These are phyloP conservation scores for Emericellopsis cladophorae DNA, from an alignment of 2,329 filamentous ascomycete genomes.

Conservation along the genomic window DNA sequence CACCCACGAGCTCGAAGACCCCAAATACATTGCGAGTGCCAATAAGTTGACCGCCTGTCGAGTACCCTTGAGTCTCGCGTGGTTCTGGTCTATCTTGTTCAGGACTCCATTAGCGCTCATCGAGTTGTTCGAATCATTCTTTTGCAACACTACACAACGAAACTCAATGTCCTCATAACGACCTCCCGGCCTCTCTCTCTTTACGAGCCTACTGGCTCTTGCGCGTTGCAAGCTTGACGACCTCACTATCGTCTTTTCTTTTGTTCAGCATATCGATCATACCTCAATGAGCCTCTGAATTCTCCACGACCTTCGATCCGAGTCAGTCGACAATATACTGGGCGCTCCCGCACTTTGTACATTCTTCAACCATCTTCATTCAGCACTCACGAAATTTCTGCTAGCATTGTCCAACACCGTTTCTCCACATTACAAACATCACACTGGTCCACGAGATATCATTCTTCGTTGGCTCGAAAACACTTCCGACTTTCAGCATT, in stretches of 20 bases:
- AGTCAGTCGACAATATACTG: slow-evolving; percentile 3
- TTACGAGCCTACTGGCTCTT: slow-evolving; percentile 16
- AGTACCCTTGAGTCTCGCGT: too few relatives aligned
- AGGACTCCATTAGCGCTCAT: background rate
- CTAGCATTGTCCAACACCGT: background rate
- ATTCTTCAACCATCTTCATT: slow-evolving; percentile 11
- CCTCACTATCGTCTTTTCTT: slow-evolving; percentile 21
- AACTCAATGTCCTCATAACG: slow-evolving; percentile 31
- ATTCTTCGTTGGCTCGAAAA: slow-evolving; percentile 1
- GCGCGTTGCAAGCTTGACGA: slow-evolving; percentile 15
- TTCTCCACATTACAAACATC: too few relatives aligned
- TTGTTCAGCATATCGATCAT: slow-evolving; percentile 12
- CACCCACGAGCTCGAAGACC: too few relatives aligned
- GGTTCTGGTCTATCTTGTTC: background rate
- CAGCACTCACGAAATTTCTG: slow-evolving; percentile 10
- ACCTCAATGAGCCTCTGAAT: slow-evolving; percentile 30
- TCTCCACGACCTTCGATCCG: slow-evolving; percentile 13
- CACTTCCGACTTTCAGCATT: slow-evolving; percentile 2
- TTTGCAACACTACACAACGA: slow-evolving; percentile 6
- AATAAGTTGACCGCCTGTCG: too few relatives aligned
- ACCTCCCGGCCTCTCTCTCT: slow-evolving; percentile 19
- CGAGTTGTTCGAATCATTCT: slow-evolving; percentile 13
- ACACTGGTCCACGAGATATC: background rate
- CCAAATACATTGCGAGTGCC: too few relatives aligned
- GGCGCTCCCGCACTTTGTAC: slow-evolving; percentile 13